Conservation (phyloP, 768 basidiomycete genomes). For the Agaricus sinodeliciosus region DNA sequence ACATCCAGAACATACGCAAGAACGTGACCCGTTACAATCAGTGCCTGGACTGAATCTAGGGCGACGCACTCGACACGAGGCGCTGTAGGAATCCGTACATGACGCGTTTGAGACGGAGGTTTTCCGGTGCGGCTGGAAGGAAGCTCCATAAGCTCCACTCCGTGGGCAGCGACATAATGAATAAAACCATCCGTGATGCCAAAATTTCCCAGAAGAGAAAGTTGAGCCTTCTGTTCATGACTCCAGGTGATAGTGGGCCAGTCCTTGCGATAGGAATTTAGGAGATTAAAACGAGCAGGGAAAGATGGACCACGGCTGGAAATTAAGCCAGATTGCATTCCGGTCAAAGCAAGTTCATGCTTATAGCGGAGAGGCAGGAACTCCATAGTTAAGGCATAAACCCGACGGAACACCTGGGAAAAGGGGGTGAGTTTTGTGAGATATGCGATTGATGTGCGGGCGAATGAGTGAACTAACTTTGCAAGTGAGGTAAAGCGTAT, state of each 20-base stretch:
- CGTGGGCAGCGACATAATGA: slow-evolving; percentile 35
- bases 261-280: slow-evolving; percentile 38
- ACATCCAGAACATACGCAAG: slow-evolving; percentile 24
- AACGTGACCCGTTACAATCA: slow-evolving; percentile 37
- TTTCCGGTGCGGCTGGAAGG: slow-evolving; percentile 41
- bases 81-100: slow-evolving; percentile 36
- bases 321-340: slow-evolving; percentile 45
- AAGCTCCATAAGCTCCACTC: slow-evolving; percentile 40
- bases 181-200: slow-evolving; percentile 38
- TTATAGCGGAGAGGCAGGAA: slow-evolving; percentile 43
- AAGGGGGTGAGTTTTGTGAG: slow-evolving; percentile 1
- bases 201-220: slow-evolving; percentile 27
- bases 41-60: slow-evolving; percentile 37
- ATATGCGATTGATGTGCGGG: neutral
- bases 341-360: slow-evolving; percentile 40
- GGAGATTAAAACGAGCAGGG: slow-evolving; percentile 36
- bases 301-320: slow-evolving; percentile 31
- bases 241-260: slow-evolving; percentile 44
- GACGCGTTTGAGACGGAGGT: slow-evolving; percentile 36
- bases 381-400: slow-evolving; percentile 37
- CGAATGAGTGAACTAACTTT: slow-evolving; percentile 26
- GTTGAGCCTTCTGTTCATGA: slow-evolving; percentile 37
- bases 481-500: slow-evolving; percentile 38
- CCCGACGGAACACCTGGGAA: slow-evolving; percentile 38
- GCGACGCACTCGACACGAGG: slow-evolving; percentile 36